Conservation (phyloP, 2,329 filamentous ascomycete species). For the Arthrinium phaeospermum region DNA sequence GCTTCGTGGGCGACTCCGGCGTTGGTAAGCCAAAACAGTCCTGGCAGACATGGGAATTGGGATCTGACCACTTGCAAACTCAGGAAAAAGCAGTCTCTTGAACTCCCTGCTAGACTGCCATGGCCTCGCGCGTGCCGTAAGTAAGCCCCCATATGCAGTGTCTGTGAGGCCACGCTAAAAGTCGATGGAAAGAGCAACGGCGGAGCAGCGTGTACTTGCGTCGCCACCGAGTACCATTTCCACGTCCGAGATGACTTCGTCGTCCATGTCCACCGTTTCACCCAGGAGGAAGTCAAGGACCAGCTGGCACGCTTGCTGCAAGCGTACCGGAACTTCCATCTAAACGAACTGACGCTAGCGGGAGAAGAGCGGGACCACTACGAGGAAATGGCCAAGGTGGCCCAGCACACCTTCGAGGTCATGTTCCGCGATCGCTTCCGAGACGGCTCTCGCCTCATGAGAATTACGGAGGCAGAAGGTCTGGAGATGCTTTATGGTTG, state of each 20-base stretch:
- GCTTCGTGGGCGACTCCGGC: constrained; percentile 10
- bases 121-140: background rate
- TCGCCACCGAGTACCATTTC: constrained; percentile 4
- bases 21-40: background rate
- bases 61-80: background rate
- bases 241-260: background rate
- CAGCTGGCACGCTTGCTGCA: background rate
- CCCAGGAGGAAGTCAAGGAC: background rate
- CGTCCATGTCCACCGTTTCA: background rate
- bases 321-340: background rate
- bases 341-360: background rate
- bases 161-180: background rate
- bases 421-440: constrained; percentile 41
- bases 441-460: constrained; percentile 30
- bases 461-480: constrained; percentile 21
- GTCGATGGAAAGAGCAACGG: background rate
- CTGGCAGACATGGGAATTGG: no score
- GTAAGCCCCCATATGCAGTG: background rate
- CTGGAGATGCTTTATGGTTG: constrained; percentile 31
- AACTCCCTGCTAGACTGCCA: background rate
- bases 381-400: constrained; percentile 40
- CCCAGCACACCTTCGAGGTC: constrained; percentile 42
- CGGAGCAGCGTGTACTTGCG: background rate
- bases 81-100: constrained; percentile 1
- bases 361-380: constrained; percentile 30